These are phyloP conservation scores for Plasmopara halstedii DNA, from an alignment of 352 stramenopile species.

Conservation along the genomic window DNA sequence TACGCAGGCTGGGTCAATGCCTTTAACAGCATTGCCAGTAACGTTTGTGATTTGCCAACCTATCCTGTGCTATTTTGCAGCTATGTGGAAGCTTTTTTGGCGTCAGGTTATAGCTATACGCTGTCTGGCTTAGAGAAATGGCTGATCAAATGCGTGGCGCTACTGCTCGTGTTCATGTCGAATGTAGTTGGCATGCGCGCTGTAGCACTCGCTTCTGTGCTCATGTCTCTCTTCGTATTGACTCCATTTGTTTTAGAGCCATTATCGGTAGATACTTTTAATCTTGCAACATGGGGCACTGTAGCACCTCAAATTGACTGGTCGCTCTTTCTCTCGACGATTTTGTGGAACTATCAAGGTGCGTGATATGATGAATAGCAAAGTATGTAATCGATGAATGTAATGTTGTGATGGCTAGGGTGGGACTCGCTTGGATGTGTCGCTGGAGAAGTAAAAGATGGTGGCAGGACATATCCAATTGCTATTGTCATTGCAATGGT, in stretches of 20 bases:
- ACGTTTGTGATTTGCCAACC: constrained; percentile 76
- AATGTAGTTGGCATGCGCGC: constrained; percentile 75
- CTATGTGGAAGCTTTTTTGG: constrained; percentile 73
- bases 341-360: constrained; percentile 85
- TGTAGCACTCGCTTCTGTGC: constrained; percentile 62
- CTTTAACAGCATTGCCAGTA: constrained; percentile 81
- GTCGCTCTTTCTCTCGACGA: constrained; percentile 81
- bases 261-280: constrained; percentile 62
- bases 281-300: constrained; percentile 61
- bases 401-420: constrained; percentile 13
- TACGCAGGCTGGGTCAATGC: constrained; percentile 81
- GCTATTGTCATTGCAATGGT: constrained; percentile 74
- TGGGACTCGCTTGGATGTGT: constrained; percentile 83
- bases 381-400: not conserved
- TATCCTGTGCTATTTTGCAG: constrained; percentile 83
- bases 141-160: constrained; percentile 59
- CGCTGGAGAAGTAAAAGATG: constrained; percentile 80
- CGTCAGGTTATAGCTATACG: constrained; percentile 43
- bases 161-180: constrained; percentile 61
- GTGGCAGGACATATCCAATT: constrained; percentile 71
- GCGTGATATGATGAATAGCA: not conserved
- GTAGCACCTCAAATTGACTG: constrained; percentile 66
- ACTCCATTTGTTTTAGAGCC: constrained; percentile 75
- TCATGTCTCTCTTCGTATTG: constrained; percentile 80
- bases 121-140: constrained; percentile 50